Percentiles rank a stretch among this genome's conserved stretches.
These are phyloP conservation scores for Rhizophagus sp. DNA, from an alignment of 192 early-diverging fungal species.

Conservation along the genomic window DNA sequence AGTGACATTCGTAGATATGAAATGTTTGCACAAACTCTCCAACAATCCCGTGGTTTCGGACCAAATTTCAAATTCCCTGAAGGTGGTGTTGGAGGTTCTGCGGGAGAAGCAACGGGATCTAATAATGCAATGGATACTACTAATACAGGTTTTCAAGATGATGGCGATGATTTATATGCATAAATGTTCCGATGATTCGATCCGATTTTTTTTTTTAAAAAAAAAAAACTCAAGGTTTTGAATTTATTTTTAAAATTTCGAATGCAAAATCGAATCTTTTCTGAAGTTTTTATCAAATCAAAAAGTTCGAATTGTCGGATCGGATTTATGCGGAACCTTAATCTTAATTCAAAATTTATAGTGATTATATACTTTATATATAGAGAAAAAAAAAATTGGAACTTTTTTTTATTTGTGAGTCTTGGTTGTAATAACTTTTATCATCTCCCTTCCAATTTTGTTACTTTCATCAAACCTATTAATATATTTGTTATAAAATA, in stretches of 20 bases:
- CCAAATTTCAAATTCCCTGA: slow-evolving; percentile 94
- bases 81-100: slow-evolving; percentile 50
- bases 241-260: no score
- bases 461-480: slow-evolving; percentile 55
- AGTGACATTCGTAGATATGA: slow-evolving; percentile 98
- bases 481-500: background rate
- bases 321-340: no score
- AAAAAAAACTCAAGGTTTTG: no score
- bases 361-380: background rate
- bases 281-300: no score
- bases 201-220: no score
- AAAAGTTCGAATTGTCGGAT: no score
- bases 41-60: slow-evolving; percentile 93
- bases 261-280: no score
- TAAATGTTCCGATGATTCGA: no score
- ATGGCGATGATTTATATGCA: slow-evolving; percentile 82
- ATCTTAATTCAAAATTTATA: slow-evolving; percentile 42
- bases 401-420: slow-evolving; percentile 23
- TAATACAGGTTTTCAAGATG: slow-evolving; percentile 62
- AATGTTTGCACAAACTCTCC: slow-evolving; percentile 99
- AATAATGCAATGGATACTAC: slow-evolving; percentile 37
- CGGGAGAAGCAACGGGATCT: slow-evolving; percentile 31
- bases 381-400: background rate
- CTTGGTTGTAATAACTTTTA: slow-evolving; percentile 56
- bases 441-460: slow-evolving; percentile 59